Percentiles rank a stretch among this genome's conserved stretches.
These are phyloP conservation scores for Pseudogymnoascus sp. DNA, from an alignment of 2,329 filamentous ascomycete species.

Conservation along the genomic window DNA sequence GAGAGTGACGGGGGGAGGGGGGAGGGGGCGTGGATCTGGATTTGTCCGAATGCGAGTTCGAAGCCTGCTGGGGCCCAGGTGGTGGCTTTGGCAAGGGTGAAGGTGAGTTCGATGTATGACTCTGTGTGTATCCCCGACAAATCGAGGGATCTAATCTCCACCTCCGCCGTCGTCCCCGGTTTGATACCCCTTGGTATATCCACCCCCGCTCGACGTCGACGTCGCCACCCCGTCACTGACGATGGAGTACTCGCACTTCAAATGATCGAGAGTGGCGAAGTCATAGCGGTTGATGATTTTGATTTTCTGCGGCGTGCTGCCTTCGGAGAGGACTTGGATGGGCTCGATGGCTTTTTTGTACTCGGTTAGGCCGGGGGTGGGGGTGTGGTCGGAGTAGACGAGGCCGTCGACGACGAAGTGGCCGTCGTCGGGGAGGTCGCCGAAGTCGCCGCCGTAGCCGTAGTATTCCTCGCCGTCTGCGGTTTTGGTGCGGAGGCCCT, in stretches of 20 bases:
- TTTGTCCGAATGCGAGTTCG: constrained; percentile 45
- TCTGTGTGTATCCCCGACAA: constrained; percentile 26
- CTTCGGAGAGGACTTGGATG: constrained; percentile 26
- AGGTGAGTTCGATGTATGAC: constrained; percentile 40
- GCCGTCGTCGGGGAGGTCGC: constrained; percentile 38
- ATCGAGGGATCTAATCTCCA: constrained; percentile 17
- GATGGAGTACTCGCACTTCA: constrained; percentile 40
- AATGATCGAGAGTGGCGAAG: constrained; percentile 44
- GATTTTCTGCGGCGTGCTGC: constrained; percentile 16
- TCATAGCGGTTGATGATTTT: constrained; percentile 43
- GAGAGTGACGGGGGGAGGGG: no score
- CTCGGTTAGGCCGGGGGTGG: constrained; percentile 36
- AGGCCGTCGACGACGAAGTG: constrained; percentile 40
- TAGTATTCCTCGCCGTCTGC: constrained; percentile 33
- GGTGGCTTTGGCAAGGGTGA: constrained; percentile 37
- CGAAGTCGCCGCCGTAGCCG: constrained; percentile 40
- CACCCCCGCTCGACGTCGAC: constrained; percentile 31
- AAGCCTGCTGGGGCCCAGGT: constrained; percentile 48
- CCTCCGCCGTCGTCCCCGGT: constrained; percentile 25
- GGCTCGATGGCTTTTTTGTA: constrained; percentile 37
- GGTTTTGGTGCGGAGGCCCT: constrained; percentile 33
- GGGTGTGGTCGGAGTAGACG: constrained; percentile 34
- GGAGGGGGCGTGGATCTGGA: constrained; percentile 34
- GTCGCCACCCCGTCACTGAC: constrained; percentile 33
- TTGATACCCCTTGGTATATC: constrained; percentile 40